Evolutionary conservation across 2,329 filamentous ascomycete genomes (phyloP), one percentile per base, ranked within the genome.

Genomic region (Juglanconis sp.): DNA sequence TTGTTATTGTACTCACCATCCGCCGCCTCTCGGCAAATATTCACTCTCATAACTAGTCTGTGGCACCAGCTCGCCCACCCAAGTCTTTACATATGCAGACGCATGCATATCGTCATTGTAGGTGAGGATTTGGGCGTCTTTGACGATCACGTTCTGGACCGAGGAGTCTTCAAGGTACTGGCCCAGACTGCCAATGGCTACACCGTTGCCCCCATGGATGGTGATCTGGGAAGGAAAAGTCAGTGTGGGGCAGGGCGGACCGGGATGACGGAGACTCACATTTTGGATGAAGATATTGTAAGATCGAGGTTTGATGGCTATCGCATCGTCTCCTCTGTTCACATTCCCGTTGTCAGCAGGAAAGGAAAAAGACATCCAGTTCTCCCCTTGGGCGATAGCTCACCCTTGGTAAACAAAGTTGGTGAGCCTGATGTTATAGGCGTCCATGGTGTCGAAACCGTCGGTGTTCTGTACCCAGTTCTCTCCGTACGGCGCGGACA

Each of bases 391-490:
- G 17, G 8, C 11, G 8, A 34, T 24, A 32, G 32, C 36, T 38
- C 31, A 47, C 62, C 82, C 82, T 71, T 83, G 80, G 65, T 82
- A 85, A 5, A 74, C 70, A 55, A 84, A 77, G 60, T 82, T 81
- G 4, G 71, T 77, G 5, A 85, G 72, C 6, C 68, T 70, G 51
- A 85, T 71, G 62, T 84, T 81, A 8, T 71, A 65, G 1, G 74
- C 75, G 63, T 85, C 81, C 81, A 84, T 83, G 0, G 82, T 84
- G 64, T 85, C 76, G 62, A 84, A 83, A 3, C 81, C 82, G 66
- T 84, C 81, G 0, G 81, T 84, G 40, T 84, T 84, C 67, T 83
- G 81, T 1, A 83, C 81, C 81, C 81, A 84, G 59, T 83, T 84
- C 5, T 65, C 67, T 2, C 81, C 81, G n/a, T 72, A 77, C 0